Base-by-base conservation (phyloP, 2,329 filamentous ascomycete genomes). In the Fonsecaea multimorphosa region DNA sequence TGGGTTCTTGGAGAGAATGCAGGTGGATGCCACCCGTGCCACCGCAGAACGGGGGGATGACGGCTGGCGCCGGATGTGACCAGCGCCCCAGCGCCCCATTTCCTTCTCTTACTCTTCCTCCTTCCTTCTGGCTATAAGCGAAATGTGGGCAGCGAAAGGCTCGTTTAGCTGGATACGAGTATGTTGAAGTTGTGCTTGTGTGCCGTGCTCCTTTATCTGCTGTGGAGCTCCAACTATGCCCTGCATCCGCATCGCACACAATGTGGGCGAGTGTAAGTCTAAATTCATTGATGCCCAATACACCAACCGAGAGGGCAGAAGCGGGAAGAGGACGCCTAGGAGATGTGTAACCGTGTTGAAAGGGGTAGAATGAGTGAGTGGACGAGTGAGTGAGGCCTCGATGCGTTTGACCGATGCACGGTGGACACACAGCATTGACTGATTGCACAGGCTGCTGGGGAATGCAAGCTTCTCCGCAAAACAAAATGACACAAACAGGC, bases 41-140 rank as follows among this genome's bases (percentile, higher is more conserved):
- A 49, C 44, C 22, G 11, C 19, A 49, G 22, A 9, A 49, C 51
- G 63, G 63, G 64, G 64, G 59, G 53, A 61, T 38, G 54, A 49
- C 44, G 53, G 46, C 32, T 62, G 58, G 24, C 11, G 24, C 58
- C 64, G 58, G 58, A 58, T 54, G 31, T 51, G 36, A 31, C 64
- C 54, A 62, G 58, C 54, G 16, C 40, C 40, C 36, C 40, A 22
- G 40, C n/a, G 19, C 44, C 32, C 32, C 44, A 49, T 49, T 49
- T 49, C 44, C 44, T 49, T 49, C 44, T 49, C 44, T 49, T 49
- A 11, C 44, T 12, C 19, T 24, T 49, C 19, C 44, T 49, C 22
- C 19, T 40, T 22, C 44, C 19, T 44, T 7, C 27, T 49, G 3
- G 44, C 19, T 12, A 3, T 24, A 49, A 24, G 44, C 44, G 22